phyloP scores from a whole-genome alignment of 805 yeast genomes.

The Myxozyma kluyveri region DNA sequence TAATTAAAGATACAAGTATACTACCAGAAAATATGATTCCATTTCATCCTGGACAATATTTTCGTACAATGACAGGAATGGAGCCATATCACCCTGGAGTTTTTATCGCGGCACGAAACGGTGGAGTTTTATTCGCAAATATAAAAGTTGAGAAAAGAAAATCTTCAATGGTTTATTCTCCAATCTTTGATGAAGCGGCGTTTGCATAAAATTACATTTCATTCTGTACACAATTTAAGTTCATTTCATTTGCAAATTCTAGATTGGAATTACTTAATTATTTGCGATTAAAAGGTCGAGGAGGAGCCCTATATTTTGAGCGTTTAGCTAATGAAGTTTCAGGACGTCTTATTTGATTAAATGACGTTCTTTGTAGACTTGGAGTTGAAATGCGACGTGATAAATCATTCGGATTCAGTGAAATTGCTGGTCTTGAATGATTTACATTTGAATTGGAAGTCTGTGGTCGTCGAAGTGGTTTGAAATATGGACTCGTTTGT shows the following conservation, averaged over 20 bases:
- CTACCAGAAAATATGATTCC: neutral
- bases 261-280: no score
- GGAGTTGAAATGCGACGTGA: no score
- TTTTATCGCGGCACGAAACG: constrained; percentile 4
- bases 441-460: no score
- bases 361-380: no score
- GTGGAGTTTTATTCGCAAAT: neutral
- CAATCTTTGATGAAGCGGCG: neutral
- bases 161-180: neutral
- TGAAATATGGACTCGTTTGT: neutral
- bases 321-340: no score
- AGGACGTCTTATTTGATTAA: no score
- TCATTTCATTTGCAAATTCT: no score
- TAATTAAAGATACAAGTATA: neutral
- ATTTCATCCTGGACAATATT: constrained; percentile 1
- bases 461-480: neutral
- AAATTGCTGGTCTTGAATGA: no score
- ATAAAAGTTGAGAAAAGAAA: constrained; percentile 8
- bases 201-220: neutral
- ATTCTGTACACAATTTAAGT: no score
- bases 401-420: no score
- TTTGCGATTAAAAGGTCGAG: no score
- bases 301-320: no score
- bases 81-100: constrained; percentile 1
- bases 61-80: neutral